Percentiles rank a stretch among this genome's conserved stretches.
Conservation (phyloP, 345 rosid genomes). For the Sisymbrium altissimum region DNA sequence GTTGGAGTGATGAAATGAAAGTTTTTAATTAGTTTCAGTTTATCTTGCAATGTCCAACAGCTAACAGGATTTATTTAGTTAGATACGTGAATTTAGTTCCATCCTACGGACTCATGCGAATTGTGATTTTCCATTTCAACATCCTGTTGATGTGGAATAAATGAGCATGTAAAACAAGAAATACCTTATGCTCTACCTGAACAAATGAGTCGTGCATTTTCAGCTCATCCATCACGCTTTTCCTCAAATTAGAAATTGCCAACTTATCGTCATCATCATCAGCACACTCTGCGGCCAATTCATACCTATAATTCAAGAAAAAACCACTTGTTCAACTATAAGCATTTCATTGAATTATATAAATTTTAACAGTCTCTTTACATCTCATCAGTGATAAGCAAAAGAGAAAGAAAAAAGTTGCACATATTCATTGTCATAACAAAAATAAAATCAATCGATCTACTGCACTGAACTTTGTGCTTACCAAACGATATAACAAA, state of each 20-base stretch:
- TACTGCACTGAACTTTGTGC: not conserved
- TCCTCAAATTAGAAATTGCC: slow-evolving; percentile 69
- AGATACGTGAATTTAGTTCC: not conserved
- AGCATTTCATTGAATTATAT: not conserved
- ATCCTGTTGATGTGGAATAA: not conserved
- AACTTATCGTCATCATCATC: slow-evolving; percentile 91
- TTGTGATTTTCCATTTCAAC: not conserved
- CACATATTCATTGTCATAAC: not conserved
- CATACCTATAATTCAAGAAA: slow-evolving; percentile 49
- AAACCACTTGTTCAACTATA: not conserved
- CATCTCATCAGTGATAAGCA: not conserved
- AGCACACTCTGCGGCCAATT: slow-evolving; percentile 84
- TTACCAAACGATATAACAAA: not conserved
- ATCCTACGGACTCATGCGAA: not conserved
- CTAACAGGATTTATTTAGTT: not conserved
- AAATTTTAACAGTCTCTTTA: not conserved
- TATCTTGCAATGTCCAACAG: not conserved
- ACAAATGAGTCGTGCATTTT: slow-evolving; percentile 75
- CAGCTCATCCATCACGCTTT: slow-evolving; percentile 62
- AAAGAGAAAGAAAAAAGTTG: not conserved
- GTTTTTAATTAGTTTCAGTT: not conserved
- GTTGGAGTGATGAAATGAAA: not conserved
- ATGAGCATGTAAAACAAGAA: slow-evolving; percentile 1
- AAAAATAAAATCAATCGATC: not conserved
- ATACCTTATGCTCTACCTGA: slow-evolving; percentile 38